Base-by-base conservation (phyloP, 2,329 filamentous ascomycete genomes). In the Teratosphaeria gauchensis region DNA sequence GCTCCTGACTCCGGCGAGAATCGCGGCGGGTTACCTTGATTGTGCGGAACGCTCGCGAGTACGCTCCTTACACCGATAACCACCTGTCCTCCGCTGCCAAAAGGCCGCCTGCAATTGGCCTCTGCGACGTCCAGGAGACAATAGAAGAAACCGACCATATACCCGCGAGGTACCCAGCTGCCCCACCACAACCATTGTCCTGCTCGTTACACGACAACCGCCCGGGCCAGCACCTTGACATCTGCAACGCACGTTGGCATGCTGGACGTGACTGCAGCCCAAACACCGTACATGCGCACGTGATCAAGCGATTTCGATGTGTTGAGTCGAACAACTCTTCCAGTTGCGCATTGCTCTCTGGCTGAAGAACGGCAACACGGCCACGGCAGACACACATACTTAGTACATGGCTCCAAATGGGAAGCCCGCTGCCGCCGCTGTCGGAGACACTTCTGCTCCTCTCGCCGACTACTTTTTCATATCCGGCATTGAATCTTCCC, bases 381-480 rank as follows among this genome's bases (percentile, higher is more conserved):
- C 54, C 14, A 28, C 4, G 31, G 14, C 33, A 54, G 19, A 19
- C 30, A 21, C 32, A 30, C 12, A 8, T n/a, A 14, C 52, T 31
- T 19, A 21, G 16, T 48, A 48, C 42, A 48, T 48, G 42, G 42
- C 42, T 48, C 42, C 42, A 48, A 48, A 48, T 48, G 42, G 42
- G 42, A 48, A 48, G 42, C 16, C 42, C 12, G 42, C 42, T n/a
- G 42, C 42, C 42, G 42, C 42, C 42, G 42, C 42, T 19, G 35
- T 14, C 53, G 66, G 66, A 60, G 69, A 71, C 62, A 70, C 68
- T 53, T 76, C 78, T 60, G 76, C 77, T 57, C 83, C 84, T 58
- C 79, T 86, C 57, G 84, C 84, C 66, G 84, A 86, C 71, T 85
- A 83, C 72, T 86, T 86, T 72, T 86, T 85, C 79, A 86, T 86